Evolutionary conservation across 2,329 filamentous ascomycete species (phyloP).

Genomic region (Graphiopsis chlorocephala): DNA sequence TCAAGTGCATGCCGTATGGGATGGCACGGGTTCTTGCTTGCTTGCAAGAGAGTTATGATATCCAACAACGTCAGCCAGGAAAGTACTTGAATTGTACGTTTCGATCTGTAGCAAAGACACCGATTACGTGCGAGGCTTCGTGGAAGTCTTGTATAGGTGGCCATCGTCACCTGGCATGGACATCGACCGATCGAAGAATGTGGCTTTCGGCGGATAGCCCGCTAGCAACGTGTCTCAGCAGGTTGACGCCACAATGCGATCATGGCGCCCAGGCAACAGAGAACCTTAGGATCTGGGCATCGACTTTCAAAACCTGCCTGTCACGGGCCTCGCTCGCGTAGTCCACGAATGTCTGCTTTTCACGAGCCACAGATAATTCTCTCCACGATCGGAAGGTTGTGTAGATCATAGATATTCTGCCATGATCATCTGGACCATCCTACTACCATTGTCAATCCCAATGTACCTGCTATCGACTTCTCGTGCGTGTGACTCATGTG

Average conservation of each 20-base stretch:
- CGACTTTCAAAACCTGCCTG: constrained; percentile 5
- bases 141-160: background rate
- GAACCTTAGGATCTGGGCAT: background rate
- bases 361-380: background rate
- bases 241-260: background rate
- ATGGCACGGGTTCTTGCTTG: background rate
- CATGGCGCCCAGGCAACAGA: background rate
- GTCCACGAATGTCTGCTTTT: background rate
- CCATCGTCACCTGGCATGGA: constrained; percentile 1
- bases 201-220: background rate
- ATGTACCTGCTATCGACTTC: background rate
- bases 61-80: background rate
- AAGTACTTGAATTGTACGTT: background rate
- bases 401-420: background rate
- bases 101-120: background rate
- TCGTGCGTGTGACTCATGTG: background rate
- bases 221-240: constrained; percentile 4
- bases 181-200: constrained; percentile 1
- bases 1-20: background rate
- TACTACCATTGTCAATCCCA: background rate
- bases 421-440: background rate
- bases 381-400: too few relatives aligned
- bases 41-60: background rate
- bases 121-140: background rate
- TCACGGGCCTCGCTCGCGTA: background rate